Base-by-base conservation (phyloP, 768 basidiomycete genomes). In the Calocybe indica region DNA sequence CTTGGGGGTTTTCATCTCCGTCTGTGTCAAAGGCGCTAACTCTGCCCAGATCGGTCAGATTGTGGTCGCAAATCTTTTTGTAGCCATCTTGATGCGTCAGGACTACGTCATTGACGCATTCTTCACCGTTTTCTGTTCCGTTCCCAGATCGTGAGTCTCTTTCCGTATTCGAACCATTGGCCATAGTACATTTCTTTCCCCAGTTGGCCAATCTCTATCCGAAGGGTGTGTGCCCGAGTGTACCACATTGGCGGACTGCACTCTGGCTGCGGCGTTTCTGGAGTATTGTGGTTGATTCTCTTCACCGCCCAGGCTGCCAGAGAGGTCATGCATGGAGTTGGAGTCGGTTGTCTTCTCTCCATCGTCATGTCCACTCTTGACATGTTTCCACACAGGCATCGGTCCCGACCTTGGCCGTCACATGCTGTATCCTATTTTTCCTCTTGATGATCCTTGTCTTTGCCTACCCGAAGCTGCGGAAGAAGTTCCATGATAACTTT, bases 181-280 rank as follows among this genome's bases (percentile, higher is more conserved):
- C 22, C 22, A 1, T 22, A 22, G 22, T 22, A 22, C 4, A 22
- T 22, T 22, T 22, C 22, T 22, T 22, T 22, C 7, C 43, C 62
- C 51, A 80, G 76, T 13, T 79, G 78, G 78, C 79, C 79, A 3
- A 62, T 82, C 37, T 59, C 66, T 33, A 75, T 82, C 45, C 73
- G 80, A 41, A 68, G 75, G 29, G 62, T 77, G 14, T 73, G 70
- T 53, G 80, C 77, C 15, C 67, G 78, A 36, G 79, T 81, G 1
- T 81, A 80, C 50, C 75, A 79, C 45, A 79, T 80, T 36, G 79
- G 79, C 13, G 80, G 80, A 53, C 62, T 81, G 28, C 80, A 82
- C 55, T 79, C 76, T 9, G 79, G 79, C n/a, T 74, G 71, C 55
- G 79, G 73, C 7, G 67, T 75, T 12, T 78, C 78, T 13, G 78